Conservation (phyloP, 2,329 filamentous ascomycete genomes). For the Arthrinium phaeospermum region DNA sequence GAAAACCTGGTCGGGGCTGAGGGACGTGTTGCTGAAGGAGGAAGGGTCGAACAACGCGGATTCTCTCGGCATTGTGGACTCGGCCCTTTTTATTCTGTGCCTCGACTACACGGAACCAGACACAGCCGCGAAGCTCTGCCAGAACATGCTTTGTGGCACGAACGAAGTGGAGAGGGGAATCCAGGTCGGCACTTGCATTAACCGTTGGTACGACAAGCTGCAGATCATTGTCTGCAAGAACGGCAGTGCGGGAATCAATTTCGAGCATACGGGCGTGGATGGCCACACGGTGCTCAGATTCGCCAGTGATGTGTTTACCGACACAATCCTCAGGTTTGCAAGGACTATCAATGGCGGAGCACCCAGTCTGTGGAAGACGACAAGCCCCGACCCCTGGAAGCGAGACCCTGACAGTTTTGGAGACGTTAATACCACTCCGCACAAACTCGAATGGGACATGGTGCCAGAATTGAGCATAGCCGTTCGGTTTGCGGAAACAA, state of each 20-base stretch:
- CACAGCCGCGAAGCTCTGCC: conserved; percentile 84
- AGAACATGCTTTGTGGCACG: conserved; percentile 97
- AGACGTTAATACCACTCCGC: conserved; percentile 89
- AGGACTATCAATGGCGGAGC: conserved; percentile 94
- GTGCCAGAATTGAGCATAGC: conserved; percentile 88
- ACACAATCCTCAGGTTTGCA: conserved; percentile 95
- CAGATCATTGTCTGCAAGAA: conserved; percentile 99
- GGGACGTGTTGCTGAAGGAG: conserved; percentile 86
- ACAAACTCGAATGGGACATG: conserved; percentile 99
- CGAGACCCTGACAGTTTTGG: conserved; percentile 90
- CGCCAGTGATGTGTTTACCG: conserved; percentile 94
- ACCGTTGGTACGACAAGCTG: conserved; percentile 98
- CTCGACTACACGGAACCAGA: conserved; percentile 89
- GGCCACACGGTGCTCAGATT: conserved; percentile 96
- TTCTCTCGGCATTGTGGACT: conserved; percentile 93
- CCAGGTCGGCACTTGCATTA: conserved; percentile 96
- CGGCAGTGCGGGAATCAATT: conserved; percentile 97
- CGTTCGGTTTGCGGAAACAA: conserved; percentile 91
- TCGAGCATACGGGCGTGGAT: conserved; percentile 97
- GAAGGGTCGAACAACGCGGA: conserved; percentile 93
- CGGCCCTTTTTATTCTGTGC: conserved; percentile 89
- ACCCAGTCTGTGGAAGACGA: conserved; percentile 88
- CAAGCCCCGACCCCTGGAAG: conserved; percentile 90
- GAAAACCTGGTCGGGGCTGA: conserved; percentile 91
- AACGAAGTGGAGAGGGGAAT: conserved; percentile 91